phyloP scores from a whole-genome alignment of 2,329 filamentous ascomycete species.

The Aspergillus sp. region DNA sequence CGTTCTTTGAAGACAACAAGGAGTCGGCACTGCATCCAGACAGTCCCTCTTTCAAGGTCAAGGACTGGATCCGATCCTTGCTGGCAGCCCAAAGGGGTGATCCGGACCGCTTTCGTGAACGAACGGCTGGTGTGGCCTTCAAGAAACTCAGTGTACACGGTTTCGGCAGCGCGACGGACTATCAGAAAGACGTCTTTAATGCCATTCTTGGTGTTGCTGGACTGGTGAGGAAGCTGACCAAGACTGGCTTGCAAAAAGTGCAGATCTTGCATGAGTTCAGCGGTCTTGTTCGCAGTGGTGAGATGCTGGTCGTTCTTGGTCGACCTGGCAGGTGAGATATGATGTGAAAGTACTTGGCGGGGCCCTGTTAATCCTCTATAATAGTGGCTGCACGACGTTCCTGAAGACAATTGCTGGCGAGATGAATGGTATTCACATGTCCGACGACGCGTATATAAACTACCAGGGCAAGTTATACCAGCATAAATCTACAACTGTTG shows the following conservation, averaged over 20 bases:
- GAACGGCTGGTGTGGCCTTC: slow-evolving; percentile 68
- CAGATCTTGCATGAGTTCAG: slow-evolving; percentile 68
- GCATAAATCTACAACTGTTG: no score
- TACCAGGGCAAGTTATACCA: no score
- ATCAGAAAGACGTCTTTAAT: slow-evolving; percentile 57
- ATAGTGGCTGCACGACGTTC: slow-evolving; percentile 73
- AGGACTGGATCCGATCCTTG: slow-evolving; percentile 53
- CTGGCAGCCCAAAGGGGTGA: slow-evolving; percentile 53
- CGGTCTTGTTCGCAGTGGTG: slow-evolving; percentile 62
- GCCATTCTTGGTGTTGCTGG: slow-evolving; percentile 38
- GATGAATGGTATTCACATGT: slow-evolving; percentile 77
- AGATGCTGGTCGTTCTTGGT: slow-evolving; percentile 63
- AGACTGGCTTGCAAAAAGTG: slow-evolving; percentile 52
- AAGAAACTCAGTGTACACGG: slow-evolving; percentile 71
- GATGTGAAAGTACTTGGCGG: slow-evolving; percentile 12
- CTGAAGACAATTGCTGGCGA: slow-evolving; percentile 84
- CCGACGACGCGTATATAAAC: slow-evolving; percentile 73
- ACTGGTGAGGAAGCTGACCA: slow-evolving; percentile 37
- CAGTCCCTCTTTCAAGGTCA: slow-evolving; percentile 49
- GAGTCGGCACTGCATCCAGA: slow-evolving; percentile 50
- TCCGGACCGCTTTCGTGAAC: slow-evolving; percentile 56
- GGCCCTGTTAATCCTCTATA: background rate
- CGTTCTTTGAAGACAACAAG: slow-evolving; percentile 38
- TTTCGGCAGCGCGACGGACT: slow-evolving; percentile 69
- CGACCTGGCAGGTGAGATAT: slow-evolving; percentile 44